These are phyloP conservation scores for Tetracladium maxilliforme DNA, from an alignment of 2,329 filamentous ascomycete genomes.

Conservation along the genomic window DNA sequence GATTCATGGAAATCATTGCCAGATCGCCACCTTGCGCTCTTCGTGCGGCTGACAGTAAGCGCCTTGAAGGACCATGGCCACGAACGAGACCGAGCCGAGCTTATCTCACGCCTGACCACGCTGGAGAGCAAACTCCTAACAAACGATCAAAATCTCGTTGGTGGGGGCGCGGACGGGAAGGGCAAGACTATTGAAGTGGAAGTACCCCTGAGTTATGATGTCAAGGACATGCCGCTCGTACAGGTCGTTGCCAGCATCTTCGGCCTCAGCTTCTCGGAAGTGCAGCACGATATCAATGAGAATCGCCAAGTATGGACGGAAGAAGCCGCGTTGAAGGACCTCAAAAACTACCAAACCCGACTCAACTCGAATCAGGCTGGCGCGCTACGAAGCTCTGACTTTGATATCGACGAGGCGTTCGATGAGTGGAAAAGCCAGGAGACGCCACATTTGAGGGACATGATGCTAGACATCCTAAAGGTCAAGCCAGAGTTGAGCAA, in stretches of 20 bases:
- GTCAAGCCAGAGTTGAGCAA: slow-evolving; percentile 77
- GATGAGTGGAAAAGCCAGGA: slow-evolving; percentile 88
- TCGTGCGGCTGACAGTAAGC: slow-evolving; percentile 71
- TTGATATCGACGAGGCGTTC: slow-evolving; percentile 79
- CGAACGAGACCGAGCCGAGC: slow-evolving; percentile 71
- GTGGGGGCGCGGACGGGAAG: slow-evolving; percentile 40
- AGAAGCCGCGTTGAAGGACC: slow-evolving; percentile 74
- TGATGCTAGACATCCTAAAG: slow-evolving; percentile 84
- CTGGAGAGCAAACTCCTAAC: slow-evolving; percentile 88
- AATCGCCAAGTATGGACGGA: slow-evolving; percentile 78
- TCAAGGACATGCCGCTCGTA: slow-evolving; percentile 94
- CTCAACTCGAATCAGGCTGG: slow-evolving; percentile 63
- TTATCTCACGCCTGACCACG: slow-evolving; percentile 62
- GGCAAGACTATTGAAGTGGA: slow-evolving; percentile 66
- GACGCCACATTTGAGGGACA: slow-evolving; percentile 70
- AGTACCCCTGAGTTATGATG: slow-evolving; percentile 74
- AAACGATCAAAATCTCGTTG: slow-evolving; percentile 79
- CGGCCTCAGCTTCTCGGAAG: slow-evolving; percentile 60
- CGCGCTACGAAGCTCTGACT: slow-evolving; percentile 72
- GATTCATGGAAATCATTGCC: slow-evolving; percentile 85
- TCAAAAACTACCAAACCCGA: slow-evolving; percentile 86
- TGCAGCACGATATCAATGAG: slow-evolving; percentile 76
- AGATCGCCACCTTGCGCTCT: slow-evolving; percentile 87
- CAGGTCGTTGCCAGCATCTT: slow-evolving; percentile 80
- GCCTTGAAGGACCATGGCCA: slow-evolving; percentile 75